Conservation (phyloP, 257 asterid genomes). For the Paraleonurus japonicus region DNA sequence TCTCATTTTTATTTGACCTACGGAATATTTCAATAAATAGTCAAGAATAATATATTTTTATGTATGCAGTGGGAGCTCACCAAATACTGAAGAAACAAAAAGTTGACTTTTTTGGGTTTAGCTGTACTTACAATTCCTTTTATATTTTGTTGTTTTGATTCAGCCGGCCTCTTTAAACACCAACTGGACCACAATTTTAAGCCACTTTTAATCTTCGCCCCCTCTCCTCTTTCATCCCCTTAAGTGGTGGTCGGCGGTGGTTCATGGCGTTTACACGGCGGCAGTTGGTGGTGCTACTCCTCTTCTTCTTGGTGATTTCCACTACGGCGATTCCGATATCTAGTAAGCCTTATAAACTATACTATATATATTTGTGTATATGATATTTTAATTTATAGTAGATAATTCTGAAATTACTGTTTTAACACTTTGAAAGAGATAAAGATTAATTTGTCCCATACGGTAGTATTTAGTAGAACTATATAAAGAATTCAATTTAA, state of each 20-base stretch:
- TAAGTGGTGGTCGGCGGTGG: neutral
- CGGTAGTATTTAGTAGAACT: too few relatives aligned
- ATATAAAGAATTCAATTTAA: neutral
- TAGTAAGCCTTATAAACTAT: slow-evolving; percentile 29
- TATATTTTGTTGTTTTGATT: neutral
- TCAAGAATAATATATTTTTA: neutral
- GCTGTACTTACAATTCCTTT: slow-evolving; percentile 24
- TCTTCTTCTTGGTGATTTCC: slow-evolving; percentile 23
- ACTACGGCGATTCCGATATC: slow-evolving; percentile 28
- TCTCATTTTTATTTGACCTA: neutral
- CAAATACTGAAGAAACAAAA: neutral
- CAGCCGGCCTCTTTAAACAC: slow-evolving; percentile 6
- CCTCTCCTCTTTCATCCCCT: neutral
- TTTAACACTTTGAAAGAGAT: too few relatives aligned
- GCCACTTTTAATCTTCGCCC: neutral
- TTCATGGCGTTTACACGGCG: slow-evolving; percentile 36
- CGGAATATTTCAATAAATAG: neutral
- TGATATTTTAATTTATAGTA: neutral
- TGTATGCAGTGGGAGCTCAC: slow-evolving; percentile 18
- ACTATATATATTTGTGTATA: neutral
- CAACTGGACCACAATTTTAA: slow-evolving; percentile 9
- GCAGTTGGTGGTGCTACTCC: slow-evolving; percentile 27
- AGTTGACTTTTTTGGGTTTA: slow-evolving; percentile 35
- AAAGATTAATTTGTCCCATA: too few relatives aligned
- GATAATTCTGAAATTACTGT: too few relatives aligned